phyloP scores from a whole-genome alignment of 2,329 filamentous ascomycete species.

The Polychaeton citri region DNA sequence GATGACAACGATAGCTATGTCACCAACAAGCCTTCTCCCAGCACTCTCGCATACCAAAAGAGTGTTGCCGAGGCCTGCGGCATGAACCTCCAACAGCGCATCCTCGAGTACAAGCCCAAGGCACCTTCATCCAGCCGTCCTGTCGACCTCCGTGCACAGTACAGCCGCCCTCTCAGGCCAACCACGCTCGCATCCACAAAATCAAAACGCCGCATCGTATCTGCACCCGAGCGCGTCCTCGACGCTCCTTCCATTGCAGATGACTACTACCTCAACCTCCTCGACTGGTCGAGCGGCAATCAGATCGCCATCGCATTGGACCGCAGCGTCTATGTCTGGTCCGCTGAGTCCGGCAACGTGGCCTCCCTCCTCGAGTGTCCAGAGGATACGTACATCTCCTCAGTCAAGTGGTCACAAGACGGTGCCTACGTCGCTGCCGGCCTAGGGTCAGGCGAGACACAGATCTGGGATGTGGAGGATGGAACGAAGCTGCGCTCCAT shows the following conservation, averaged over 20 bases:
- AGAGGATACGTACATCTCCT: conserved; percentile 89
- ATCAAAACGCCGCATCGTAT: conserved; percentile 81
- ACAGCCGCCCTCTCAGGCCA: conserved; percentile 88
- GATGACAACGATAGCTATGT: conserved; percentile 30
- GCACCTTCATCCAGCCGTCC: conserved; percentile 97
- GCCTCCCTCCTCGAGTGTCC: conserved; percentile 77
- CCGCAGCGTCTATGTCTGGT: conserved; percentile 97
- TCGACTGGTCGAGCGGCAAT: conserved; percentile 96
- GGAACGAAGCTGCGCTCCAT: conserved; percentile 93
- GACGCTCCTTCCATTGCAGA: conserved; percentile 93
- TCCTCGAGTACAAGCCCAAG: conserved; percentile 95
- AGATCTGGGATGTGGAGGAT: conserved; percentile 98
- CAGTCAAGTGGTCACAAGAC: conserved; percentile 97
- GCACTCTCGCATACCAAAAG: conserved; percentile 82
- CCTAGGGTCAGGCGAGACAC: conserved; percentile 86
- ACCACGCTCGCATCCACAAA: conserved; percentile 63
- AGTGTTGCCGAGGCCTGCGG: conserved; percentile 83
- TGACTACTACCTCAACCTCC: conserved; percentile 96
- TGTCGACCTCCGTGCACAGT: conserved; percentile 92
- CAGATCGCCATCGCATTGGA: conserved; percentile 96
- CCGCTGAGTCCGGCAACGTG: conserved; percentile 82
- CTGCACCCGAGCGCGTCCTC: conserved; percentile 87
- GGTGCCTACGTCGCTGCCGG: conserved; percentile 94
- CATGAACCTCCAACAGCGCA: conserved; percentile 84
- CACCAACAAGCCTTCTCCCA: conserved; percentile 70